Base-by-base conservation (phyloP, 2,329 filamentous ascomycete species). In the Geoglossum cookeanum region DNA sequence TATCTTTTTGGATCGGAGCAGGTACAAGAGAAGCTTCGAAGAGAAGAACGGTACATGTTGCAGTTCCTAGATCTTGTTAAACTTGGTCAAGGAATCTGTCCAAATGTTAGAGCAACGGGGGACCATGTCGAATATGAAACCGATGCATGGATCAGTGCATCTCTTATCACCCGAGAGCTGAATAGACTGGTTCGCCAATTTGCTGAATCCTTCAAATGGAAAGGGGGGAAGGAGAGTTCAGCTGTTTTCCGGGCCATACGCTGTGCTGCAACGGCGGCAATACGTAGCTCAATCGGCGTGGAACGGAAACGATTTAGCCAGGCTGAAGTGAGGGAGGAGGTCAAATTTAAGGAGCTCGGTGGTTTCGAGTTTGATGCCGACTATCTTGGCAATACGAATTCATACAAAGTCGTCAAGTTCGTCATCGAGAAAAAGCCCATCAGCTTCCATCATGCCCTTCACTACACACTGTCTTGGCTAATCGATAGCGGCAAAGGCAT, bases 91-190 rank as follows among this genome's bases (percentile, higher is more conserved):
- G 91, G 92, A 32, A 96, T 98, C 58, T 96, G 91, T 64, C 92
- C 92, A 1, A 98, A 97, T 64, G 77, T 90, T 51, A 80, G 94
- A 60, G 92, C 91, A 1, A 80, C 96, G 27, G 89, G 90, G 15
- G 92, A 97, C 66, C 92, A 98, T 68, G 87, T 98, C 35, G 94
- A 98, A 68, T 98, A 97, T 66, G 92, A 98, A 70, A 94, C 90
- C 1, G 94, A 98, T 70, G 86, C 88, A 22, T 98, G 92, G 92
- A 97, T 98, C 56, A 94, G 87, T 58, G 91, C 92, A 3, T 95
- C 90, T 5, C 77, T 97, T 55, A 86, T 98, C 58, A 96, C 92
- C 55, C 80, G 91, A 55, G 91, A 98, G 68, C 91, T 98, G 68
- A 97, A 97, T 67, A 82, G 87, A 57, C 78, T 97, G 42, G 95